Conservation (phyloP, 1,284 basidiomycete genomes). For the Pseudozyma thailandica region DNA sequence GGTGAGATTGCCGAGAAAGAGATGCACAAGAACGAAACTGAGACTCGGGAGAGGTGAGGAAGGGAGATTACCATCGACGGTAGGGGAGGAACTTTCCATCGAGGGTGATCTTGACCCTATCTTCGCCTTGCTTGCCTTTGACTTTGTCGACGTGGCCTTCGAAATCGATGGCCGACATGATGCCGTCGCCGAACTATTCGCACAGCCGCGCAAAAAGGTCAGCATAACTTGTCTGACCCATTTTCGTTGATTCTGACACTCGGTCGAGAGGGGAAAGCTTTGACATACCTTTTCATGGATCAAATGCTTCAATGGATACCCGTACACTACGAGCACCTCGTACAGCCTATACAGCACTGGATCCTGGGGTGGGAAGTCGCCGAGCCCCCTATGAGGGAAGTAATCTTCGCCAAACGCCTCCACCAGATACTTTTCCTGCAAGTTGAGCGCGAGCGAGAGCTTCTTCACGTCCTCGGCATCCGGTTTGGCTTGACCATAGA, state of each 20-base stretch:
- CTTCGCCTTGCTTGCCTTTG: slow-evolving; percentile 55
- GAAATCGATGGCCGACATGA: slow-evolving; percentile 65
- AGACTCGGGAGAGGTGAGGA: background rate
- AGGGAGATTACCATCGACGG: slow-evolving; percentile 43
- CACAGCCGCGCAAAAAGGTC: background rate
- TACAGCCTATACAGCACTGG: slow-evolving; percentile 50
- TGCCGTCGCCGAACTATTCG: slow-evolving; percentile 54
- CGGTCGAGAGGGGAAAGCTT: no score
- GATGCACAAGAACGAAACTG: no score
- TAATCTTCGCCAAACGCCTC: slow-evolving; percentile 52
- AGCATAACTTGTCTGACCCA: background rate
- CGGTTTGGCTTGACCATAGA: slow-evolving; percentile 65
- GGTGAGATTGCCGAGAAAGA: no score
- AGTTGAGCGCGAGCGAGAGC: slow-evolving; percentile 42
- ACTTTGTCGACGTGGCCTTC: slow-evolving; percentile 59
- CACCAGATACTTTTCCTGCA: slow-evolving; percentile 34
- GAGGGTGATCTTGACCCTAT: slow-evolving; percentile 60
- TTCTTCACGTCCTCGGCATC: slow-evolving; percentile 43
- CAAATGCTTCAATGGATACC: slow-evolving; percentile 57
- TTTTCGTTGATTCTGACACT: no score
- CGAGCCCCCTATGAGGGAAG: slow-evolving; percentile 56
- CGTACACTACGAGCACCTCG: slow-evolving; percentile 60
- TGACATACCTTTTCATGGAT: slow-evolving; percentile 67
- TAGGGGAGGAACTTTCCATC: slow-evolving; percentile 62
- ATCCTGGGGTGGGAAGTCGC: slow-evolving; percentile 55